phyloP scores from a whole-genome alignment of 1,284 basidiomycete genomes.

The Ustilago tritici region DNA sequence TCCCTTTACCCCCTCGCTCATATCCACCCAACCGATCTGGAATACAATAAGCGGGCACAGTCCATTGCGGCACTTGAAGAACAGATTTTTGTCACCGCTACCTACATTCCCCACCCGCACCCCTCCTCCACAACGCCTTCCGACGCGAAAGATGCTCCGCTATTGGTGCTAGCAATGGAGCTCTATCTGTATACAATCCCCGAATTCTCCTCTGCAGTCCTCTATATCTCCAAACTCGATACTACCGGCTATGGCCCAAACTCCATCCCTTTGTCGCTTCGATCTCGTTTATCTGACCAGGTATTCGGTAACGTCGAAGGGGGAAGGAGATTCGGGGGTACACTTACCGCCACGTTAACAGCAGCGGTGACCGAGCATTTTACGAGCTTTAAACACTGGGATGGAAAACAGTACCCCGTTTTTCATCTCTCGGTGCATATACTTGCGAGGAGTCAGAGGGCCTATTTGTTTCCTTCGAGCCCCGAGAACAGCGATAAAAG shows the following conservation, averaged over 20 bases:
- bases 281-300: conserved; percentile 3
- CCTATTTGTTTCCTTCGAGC: conserved; percentile 96
- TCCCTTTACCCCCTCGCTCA: conserved; percentile 66
- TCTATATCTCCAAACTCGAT: conserved; percentile 95
- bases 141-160: conserved; percentile 68
- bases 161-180: conserved; percentile 82
- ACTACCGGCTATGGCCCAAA: conserved; percentile 81
- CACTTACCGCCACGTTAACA: conserved; percentile 76
- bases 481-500: conserved; percentile 78
- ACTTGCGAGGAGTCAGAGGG: conserved; percentile 88
- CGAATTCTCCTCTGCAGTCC: conserved; percentile 77
- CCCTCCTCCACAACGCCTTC: background rate
- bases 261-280: conserved; percentile 18
- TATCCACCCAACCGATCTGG: conserved; percentile 49
- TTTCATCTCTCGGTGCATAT: conserved; percentile 76
- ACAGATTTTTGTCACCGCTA: conserved; percentile 55
- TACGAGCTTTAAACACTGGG: conserved; percentile 73
- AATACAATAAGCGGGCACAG: conserved; percentile 27
- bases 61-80: conserved; percentile 34
- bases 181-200: conserved; percentile 83
- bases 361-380: conserved; percentile 79
- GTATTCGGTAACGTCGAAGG: conserved; percentile 8
- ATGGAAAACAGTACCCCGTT: conserved; percentile 11
- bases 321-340: conserved; percentile 22
- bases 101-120: conserved; percentile 27